Evolutionary conservation across 148 eudicot species (phyloP).

Genomic region (Fallopia convolvulus): DNA sequence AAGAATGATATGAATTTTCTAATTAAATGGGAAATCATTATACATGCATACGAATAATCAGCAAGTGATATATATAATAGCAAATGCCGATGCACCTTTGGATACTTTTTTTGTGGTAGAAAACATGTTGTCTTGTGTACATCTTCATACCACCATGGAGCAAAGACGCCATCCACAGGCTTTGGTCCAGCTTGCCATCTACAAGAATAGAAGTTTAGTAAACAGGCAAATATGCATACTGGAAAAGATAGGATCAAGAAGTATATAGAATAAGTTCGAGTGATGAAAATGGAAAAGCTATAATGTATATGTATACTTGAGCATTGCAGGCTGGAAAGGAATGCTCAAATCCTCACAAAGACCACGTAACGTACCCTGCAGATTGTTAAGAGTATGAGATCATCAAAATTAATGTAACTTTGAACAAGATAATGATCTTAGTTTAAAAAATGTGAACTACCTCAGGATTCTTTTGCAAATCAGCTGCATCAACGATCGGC

Average conservation of each 20-base stretch:
- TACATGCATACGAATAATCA: too few relatives aligned
- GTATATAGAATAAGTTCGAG: too few relatives aligned
- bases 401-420: neutral
- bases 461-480: conserved; percentile 78
- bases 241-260: too few relatives aligned
- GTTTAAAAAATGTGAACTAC: conserved; percentile 22
- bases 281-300: neutral
- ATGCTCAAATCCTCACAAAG: conserved; percentile 78
- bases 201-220: neutral
- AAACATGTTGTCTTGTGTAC: conserved; percentile 78
- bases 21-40: too few relatives aligned
- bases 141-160: conserved; percentile 85
- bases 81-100: conserved; percentile 31
- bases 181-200: conserved; percentile 97
- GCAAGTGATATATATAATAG: too few relatives aligned
- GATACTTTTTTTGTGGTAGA: conserved; percentile 38
- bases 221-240: neutral
- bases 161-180: conserved; percentile 80
- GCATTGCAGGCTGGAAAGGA: conserved; percentile 87
- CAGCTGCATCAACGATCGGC: conserved; percentile 65
- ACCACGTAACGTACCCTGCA: conserved; percentile 58
- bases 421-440: neutral
- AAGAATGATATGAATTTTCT: too few relatives aligned
- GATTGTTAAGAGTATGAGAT: neutral
- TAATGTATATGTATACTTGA: conserved; percentile 31